These are phyloP conservation scores for Mortierella claussenii DNA, from an alignment of 192 early-diverging fungal species.

Conservation along the genomic window DNA sequence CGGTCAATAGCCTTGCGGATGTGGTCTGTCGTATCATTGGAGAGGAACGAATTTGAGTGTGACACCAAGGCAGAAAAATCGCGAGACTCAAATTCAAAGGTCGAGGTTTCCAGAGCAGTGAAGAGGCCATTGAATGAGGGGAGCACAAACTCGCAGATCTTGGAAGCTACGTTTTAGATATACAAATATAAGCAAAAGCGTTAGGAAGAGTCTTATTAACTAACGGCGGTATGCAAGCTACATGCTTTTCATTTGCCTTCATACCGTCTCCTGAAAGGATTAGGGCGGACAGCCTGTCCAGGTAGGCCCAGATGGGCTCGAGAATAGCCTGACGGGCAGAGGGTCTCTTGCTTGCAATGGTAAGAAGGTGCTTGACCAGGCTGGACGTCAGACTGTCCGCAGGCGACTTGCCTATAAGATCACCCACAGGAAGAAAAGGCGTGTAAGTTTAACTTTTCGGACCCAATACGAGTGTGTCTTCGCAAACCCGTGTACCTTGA, in stretches of 20 bases:
- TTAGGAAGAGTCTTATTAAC: too few species aligned
- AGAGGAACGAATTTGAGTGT: constrained; percentile 57
- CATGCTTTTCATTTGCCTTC: neutral
- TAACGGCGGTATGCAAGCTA: too few species aligned
- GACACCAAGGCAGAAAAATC: constrained; percentile 59
- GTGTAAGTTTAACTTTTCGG: too few species aligned
- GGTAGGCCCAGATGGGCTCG: constrained; percentile 34
- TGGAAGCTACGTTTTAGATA: constrained; percentile 52
- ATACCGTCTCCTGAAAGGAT: constrained; percentile 38
- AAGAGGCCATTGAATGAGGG: constrained; percentile 68
- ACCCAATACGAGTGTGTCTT: too few species aligned
- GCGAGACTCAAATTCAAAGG: constrained; percentile 48
- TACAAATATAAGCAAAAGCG: too few species aligned
- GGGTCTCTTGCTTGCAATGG: constrained; percentile 34
- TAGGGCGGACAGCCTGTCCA: constrained; percentile 32
- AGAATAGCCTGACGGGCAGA: constrained; percentile 44
- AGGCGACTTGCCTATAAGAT: constrained; percentile 40
- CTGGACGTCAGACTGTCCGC: constrained; percentile 39
- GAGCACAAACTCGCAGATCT: constrained; percentile 62
- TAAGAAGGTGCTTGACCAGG: constrained; percentile 41
- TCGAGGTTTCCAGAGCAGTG: constrained; percentile 59
- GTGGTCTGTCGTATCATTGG: constrained; percentile 56
- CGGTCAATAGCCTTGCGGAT: constrained; percentile 54
- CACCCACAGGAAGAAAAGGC: too few species aligned
- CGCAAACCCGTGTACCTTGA: constrained; percentile 18